phyloP scores from a whole-genome alignment of 495 filamentous ascomycete species.

The Aspergillus steynii region DNA sequence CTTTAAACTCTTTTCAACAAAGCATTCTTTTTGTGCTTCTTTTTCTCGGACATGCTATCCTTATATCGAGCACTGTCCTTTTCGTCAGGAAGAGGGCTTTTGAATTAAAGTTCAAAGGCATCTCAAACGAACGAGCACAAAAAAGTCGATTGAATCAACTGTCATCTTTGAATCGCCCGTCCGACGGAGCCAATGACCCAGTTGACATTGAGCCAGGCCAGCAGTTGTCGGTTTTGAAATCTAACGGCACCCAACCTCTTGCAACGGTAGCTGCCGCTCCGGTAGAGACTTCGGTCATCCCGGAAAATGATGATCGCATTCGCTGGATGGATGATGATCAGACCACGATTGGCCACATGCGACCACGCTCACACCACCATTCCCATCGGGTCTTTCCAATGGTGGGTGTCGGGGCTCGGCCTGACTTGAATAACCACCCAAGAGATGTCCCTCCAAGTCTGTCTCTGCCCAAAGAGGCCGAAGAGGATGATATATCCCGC shows the following conservation, averaged over 20 bases:
- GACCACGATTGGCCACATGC: conserved; percentile 32
- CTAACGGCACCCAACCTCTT: neutral
- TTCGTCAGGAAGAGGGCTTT: conserved; percentile 69
- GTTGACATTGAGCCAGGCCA: neutral
- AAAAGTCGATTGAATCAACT: conserved; percentile 13
- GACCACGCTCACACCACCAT: conserved; percentile 21
- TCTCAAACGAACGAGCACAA: conserved; percentile 48
- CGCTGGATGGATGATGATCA: conserved; percentile 33
- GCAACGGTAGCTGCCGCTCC: conserved; percentile 3
- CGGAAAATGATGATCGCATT: conserved; percentile 15
- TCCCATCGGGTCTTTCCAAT: conserved; percentile 50
- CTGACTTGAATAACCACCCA: conserved; percentile 43
- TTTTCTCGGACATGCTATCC: conserved; percentile 64
- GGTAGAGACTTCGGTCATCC: conserved; percentile 6
- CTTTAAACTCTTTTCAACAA: conserved; percentile 80
- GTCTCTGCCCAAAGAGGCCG: conserved; percentile 19
- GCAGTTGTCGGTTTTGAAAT: neutral
- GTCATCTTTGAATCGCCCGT: conserved; percentile 16
- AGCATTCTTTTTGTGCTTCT: conserved; percentile 70
- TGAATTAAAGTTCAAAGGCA: conserved; percentile 61
- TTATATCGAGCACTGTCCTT: conserved; percentile 43
- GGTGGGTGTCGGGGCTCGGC: conserved; percentile 54
- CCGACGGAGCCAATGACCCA: neutral
- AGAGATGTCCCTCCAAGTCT: conserved; percentile 27
- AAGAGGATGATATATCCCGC: conserved; percentile 22